A percentile compares a stretch with the other conserved stretches of the same genome.
phyloP scores from a whole-genome alignment of 208 protist genomes.

The Trichomonas vaginalis region DNA sequence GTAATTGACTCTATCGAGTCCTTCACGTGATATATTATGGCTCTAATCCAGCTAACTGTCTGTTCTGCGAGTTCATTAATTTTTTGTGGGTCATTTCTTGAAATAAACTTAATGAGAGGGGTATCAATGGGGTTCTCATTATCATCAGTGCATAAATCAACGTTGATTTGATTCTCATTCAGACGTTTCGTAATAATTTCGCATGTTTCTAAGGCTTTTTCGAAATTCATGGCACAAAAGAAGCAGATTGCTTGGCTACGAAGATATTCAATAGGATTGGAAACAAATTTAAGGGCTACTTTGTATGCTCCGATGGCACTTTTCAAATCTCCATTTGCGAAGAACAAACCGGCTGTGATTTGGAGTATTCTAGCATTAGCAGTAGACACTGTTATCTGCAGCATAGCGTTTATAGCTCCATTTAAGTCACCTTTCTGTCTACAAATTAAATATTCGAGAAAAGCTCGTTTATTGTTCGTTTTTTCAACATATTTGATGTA shows the following conservation, averaged over 20 bases:
- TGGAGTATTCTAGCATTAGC: not conserved
- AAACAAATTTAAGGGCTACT: not conserved
- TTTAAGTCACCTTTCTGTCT: not conserved
- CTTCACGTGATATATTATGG: not conserved
- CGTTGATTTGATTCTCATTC: not conserved
- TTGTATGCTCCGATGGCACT: not conserved
- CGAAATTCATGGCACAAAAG: not conserved
- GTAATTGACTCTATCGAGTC: not conserved
- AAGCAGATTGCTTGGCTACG: not conserved
- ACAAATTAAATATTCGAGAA: not conserved
- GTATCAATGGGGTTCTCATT: not conserved
- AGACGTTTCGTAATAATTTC: not conserved
- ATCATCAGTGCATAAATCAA: not conserved
- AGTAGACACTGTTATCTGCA: not conserved
- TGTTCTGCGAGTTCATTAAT: not conserved
- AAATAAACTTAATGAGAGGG: not conserved
- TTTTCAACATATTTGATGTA: not conserved
- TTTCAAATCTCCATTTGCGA: not conserved
- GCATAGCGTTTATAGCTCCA: not conserved
- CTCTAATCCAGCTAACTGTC: not conserved
- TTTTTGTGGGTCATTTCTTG: not conserved
- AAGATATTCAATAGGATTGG: not conserved
- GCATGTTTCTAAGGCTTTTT: not conserved
- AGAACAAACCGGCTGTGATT: not conserved
- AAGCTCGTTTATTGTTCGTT: not conserved